These are phyloP conservation scores for Penicillium corylophilum DNA, from an alignment of 2,329 filamentous ascomycete species.

Conservation along the genomic window DNA sequence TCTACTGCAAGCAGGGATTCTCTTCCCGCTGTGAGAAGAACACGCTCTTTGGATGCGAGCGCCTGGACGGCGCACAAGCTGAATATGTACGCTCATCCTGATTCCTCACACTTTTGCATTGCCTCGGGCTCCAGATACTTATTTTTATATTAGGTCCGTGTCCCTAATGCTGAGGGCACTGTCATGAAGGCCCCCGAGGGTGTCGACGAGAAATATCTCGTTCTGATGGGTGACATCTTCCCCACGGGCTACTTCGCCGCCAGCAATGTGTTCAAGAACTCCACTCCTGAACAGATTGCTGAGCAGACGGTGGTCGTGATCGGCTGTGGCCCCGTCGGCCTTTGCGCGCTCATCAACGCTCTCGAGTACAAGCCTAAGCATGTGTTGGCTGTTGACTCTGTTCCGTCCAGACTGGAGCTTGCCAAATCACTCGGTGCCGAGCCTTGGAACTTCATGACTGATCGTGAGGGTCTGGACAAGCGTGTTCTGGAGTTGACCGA, in stretches of 20 bases:
- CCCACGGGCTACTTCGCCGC: slow-evolving; percentile 82
- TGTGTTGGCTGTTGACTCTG: slow-evolving; percentile 75
- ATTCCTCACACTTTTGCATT: too few species aligned
- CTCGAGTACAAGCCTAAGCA: slow-evolving; percentile 73
- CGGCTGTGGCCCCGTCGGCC: slow-evolving; percentile 80
- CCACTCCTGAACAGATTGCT: slow-evolving; percentile 56
- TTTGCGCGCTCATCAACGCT: slow-evolving; percentile 78
- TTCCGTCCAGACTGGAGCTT: slow-evolving; percentile 70
- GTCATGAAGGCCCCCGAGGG: slow-evolving; percentile 70
- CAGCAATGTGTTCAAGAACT: slow-evolving; percentile 69
- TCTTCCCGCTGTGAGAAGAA: slow-evolving; percentile 74
- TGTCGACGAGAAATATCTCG: slow-evolving; percentile 71
- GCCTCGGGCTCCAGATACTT: slow-evolving; percentile 28
- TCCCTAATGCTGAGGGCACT: slow-evolving; percentile 78
- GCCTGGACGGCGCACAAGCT: slow-evolving; percentile 75
- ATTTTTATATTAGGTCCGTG: slow-evolving; percentile 54
- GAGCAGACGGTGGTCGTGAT: slow-evolving; percentile 75
- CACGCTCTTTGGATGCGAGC: slow-evolving; percentile 67
- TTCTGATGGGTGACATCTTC: slow-evolving; percentile 92
- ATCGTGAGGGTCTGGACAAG: slow-evolving; percentile 63
- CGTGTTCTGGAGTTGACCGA: slow-evolving; percentile 73
- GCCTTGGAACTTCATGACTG: slow-evolving; percentile 73
- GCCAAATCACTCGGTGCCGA: slow-evolving; percentile 76
- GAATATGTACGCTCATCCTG: slow-evolving; percentile 58
- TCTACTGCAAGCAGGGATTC: slow-evolving; percentile 76